These are phyloP conservation scores for Ophiostoma himal-ulmi DNA, from an alignment of 2,329 filamentous ascomycete species.

Conservation along the genomic window DNA sequence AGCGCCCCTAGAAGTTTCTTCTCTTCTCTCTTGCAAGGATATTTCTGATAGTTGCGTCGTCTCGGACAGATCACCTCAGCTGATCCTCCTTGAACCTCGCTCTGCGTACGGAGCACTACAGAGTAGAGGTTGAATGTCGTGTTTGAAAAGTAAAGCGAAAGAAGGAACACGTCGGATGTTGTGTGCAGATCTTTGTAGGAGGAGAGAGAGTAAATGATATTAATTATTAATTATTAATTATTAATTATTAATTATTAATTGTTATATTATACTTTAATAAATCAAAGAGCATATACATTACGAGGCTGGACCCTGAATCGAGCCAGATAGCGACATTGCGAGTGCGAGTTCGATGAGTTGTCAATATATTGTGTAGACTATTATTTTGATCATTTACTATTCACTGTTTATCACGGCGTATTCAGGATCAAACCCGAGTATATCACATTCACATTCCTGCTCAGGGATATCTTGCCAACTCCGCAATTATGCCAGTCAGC, in stretches of 20 bases:
- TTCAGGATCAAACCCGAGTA: background rate
- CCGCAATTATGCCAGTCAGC: background rate
- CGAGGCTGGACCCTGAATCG: background rate
- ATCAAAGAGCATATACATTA: background rate
- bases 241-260: background rate
- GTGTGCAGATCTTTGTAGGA: background rate
- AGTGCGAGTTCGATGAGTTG: background rate
- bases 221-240: background rate
- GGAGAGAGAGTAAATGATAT: background rate
- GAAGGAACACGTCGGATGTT: background rate
- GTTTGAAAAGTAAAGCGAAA: background rate
- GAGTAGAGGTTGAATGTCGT: background rate
- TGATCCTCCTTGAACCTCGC: slow-evolving; percentile 5
- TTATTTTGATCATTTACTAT: background rate
- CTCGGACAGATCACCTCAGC: background rate
- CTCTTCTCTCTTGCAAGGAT: background rate
- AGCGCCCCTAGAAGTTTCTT: slow-evolving; percentile 2
- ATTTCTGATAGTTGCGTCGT: background rate
- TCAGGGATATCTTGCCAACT: background rate
- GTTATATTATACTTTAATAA: background rate
- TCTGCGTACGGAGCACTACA: background rate
- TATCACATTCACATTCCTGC: background rate
- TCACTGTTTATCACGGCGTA: no score
- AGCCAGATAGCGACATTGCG: background rate
- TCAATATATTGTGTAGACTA: background rate